Conservation (phyloP, 2,329 filamentous ascomycete species). For the Xylariaceae sp. region DNA sequence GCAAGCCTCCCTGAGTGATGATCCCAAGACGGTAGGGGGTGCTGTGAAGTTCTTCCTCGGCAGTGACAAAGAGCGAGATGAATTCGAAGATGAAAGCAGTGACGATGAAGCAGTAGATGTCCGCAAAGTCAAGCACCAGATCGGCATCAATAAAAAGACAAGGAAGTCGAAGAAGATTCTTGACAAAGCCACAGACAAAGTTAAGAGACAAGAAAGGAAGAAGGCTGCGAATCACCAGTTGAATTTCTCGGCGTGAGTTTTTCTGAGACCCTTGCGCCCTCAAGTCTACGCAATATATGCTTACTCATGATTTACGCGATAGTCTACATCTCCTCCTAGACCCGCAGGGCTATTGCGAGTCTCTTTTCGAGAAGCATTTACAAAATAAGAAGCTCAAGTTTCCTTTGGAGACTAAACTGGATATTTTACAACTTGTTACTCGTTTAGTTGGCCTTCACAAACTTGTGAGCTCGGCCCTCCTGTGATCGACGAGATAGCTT, state of each 20-base stretch:
- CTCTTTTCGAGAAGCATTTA: conserved; percentile 84
- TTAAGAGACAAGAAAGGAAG: conserved; percentile 80
- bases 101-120: conserved; percentile 78
- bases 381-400: conserved; percentile 82
- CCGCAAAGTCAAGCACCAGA: conserved; percentile 75
- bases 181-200: conserved; percentile 73
- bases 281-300: background rate
- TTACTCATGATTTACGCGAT: conserved; percentile 10
- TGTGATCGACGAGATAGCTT: background rate
- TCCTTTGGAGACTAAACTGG: conserved; percentile 79
- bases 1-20: conserved; percentile 80
- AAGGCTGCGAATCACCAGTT: conserved; percentile 82
- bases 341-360: conserved; percentile 88
- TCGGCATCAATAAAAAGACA: conserved; percentile 92
- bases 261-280: background rate
- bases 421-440: conserved; percentile 87
- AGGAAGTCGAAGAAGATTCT: conserved; percentile 79
- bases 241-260: conserved; percentile 75
- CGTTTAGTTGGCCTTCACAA: conserved; percentile 90
- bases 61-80: conserved; percentile 92
- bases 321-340: conserved; percentile 83
- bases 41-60: conserved; percentile 93
- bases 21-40: conserved; percentile 85
- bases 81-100: conserved; percentile 82
- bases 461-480: conserved; percentile 28